Percentiles rank a stretch among this genome's conserved stretches.
Conservation (phyloP, 371 early-diverging fungal genomes). For the Dinochytrium kinnereticum region DNA sequence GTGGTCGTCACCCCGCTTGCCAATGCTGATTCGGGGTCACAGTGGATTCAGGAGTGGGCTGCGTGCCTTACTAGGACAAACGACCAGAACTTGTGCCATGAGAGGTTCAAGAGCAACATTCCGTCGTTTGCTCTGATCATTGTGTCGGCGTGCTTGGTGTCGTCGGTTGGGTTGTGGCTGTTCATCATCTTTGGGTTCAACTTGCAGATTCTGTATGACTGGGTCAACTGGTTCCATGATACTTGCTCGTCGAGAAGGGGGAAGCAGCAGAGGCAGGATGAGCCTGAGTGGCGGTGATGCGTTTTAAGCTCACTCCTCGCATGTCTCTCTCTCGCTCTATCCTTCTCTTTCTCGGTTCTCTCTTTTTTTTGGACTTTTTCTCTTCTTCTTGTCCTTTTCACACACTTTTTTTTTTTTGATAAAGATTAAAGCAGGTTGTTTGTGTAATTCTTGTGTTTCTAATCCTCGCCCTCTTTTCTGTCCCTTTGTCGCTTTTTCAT, state of each 20-base stretch:
- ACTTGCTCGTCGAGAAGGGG: neutral
- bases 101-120: constrained; percentile 40
- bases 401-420: neutral
- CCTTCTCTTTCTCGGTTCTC: neutral
- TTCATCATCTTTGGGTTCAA: constrained; percentile 63
- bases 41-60: constrained; percentile 52
- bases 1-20: constrained; percentile 42
- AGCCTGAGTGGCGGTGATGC: constrained; percentile 16
- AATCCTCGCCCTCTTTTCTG: too few species aligned
- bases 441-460: too few species aligned
- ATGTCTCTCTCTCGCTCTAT: neutral
- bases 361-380: neutral
- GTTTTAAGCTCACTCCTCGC: too few species aligned
- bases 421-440: too few species aligned
- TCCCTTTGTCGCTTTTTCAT: too few species aligned
- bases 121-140: constrained; percentile 68
- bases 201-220: constrained; percentile 20
- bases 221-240: constrained; percentile 16
- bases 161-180: constrained; percentile 62
- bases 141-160: constrained; percentile 63
- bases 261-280: neutral
- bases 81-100: constrained; percentile 52
- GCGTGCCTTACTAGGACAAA: constrained; percentile 49
- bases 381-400: neutral
- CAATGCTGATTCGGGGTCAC: constrained; percentile 27